Base-by-base conservation (phyloP, 2,329 filamentous ascomycete genomes). In the Colletotrichum eleusines region DNA sequence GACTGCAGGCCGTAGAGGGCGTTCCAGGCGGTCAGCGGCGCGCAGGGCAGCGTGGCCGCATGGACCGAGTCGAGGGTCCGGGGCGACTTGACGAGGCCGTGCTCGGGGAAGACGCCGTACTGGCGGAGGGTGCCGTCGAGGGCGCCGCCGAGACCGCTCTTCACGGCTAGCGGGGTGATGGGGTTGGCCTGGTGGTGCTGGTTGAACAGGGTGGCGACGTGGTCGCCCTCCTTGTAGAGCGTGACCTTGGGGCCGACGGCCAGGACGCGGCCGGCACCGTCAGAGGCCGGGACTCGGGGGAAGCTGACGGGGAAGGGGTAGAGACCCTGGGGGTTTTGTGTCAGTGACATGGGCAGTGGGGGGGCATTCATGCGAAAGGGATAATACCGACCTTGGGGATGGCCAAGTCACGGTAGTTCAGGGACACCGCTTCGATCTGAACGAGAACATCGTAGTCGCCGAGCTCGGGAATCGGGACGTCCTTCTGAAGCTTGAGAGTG, bases 381-480 rank as follows among this genome's bases (percentile, higher is more conserved):
- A 14, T n/a, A 12, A 14, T n/a, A 12, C 46, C 26, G 1, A 78
- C 80, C 75, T 76, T 76, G 35, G 85, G 81, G 63, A 88, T 86
- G 73, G 85, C 81, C 61, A 88, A 79, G 73, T 88, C 86, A 65
- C 86, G 86, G 76, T 84, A 88, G 80, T 88, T 88, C 61, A 88
- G 82, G 35, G 86, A 86, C 7, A 83, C 86, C 18, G 83, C 85
- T 61, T 83, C 80, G 33, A 88, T 84, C 79, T 91, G 92, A 74
- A 95, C 89, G 42, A 95, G 85, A 7, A 94, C 91, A 33, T 95
- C 89, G 72, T 88, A 87, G 65, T 94, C 91, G 57, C 91, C 91
- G 1, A 91, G 77, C 73, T 88, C 80, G 18, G 91, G 89, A 3
- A 93, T 76, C 1, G 85, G 76, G 0, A 81, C 84, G 58, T 86